Evolutionary conservation across 805 yeast genomes (phyloP).

Genomic region (Teunomyces gatunensis): DNA sequence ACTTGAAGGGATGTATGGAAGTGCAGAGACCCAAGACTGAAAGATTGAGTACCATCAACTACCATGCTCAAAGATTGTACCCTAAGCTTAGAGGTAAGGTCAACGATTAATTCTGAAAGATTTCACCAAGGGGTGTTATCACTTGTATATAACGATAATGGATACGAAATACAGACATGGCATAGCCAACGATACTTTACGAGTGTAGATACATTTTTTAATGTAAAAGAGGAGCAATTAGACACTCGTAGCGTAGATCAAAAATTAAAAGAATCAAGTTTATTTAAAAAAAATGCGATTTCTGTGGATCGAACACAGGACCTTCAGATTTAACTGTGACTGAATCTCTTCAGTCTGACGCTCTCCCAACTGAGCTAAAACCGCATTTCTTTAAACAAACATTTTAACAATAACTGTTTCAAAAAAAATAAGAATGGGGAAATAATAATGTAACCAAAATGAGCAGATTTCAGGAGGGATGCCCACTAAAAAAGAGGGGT

Average conservation of each 20-base stretch:
- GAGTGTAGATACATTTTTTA: background rate
- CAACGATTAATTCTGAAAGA: constrained; percentile 25
- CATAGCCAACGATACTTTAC: background rate
- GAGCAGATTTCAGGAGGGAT: too few species aligned
- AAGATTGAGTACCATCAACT: constrained; percentile 47
- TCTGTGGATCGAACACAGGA: constrained; percentile 53
- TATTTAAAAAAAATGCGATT: constrained; percentile 17
- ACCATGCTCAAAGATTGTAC: constrained; percentile 54
- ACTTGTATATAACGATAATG: constrained; percentile 2
- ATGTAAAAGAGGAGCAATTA: background rate
- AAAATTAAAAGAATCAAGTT: too few species aligned
- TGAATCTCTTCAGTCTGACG: constrained; percentile 34
- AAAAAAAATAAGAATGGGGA: too few species aligned
- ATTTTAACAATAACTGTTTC: background rate
- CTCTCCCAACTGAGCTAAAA: constrained; percentile 41
- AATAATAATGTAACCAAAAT: too few species aligned
- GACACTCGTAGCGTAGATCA: too few species aligned
- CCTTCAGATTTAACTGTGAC: constrained; percentile 55
- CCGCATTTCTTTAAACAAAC: constrained; percentile 17
- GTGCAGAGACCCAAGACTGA: constrained; percentile 39
- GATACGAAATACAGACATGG: background rate
- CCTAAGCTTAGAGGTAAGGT: constrained; percentile 51
- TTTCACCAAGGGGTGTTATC: constrained; percentile 1
- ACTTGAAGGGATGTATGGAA: constrained; percentile 74
- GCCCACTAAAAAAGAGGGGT: too few species aligned